Evolutionary conservation across 1,284 basidiomycete species (phyloP), one percentile per base, ranked within the genome.

Genomic region (Xanthoconium separans): DNA sequence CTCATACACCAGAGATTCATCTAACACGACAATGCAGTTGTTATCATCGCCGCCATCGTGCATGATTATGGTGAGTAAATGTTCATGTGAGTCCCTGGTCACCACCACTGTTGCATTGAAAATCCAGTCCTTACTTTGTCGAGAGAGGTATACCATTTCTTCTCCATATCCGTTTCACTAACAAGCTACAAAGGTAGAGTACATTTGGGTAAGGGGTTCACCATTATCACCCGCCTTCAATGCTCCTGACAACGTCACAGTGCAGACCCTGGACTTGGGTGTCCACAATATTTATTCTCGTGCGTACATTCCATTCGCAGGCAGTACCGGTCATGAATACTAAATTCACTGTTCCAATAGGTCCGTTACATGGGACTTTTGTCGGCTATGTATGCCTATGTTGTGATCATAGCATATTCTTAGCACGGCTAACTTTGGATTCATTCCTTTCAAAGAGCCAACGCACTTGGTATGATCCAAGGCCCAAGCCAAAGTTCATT

Each of bases 351-450:
- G 1, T 20, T 20, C 16, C 37, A 18, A 9, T 22, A 59, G 56
- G 34, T 59, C n/a, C 56, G 51, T 6, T 58, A 58, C 42, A 4
- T 31, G 13, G 54, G 58, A 5, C 33, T 61, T 33, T 53, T n/a
- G 13, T 51, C 29, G 13, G 34, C 8, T 6, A 43, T 60, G 57
- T 58, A 46, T 0, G 57, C 55, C 33, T n/a, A 33, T 42, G n/a
- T n/a, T n/a, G n/a, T 15, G 15, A 1, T 13, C 2, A 13, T 12
- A 3, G 13, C 13, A 2, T 34, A 34, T 15, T 13, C 13, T 16
- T 12, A 34, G 15, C 12, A 13, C 13, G 6, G 5, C 6, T 33
- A 33, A 34, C 33, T 13, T 12, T 13, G 6, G n/a, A n/a, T n/a
- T n/a, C n/a, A 33, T 6, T 34, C 6, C 12, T 15, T 34, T 34